Percentiles rank a stretch among this genome's conserved stretches.
phyloP scores from a whole-genome alignment of 2,329 filamentous ascomycete genomes.

The Aureobasidium musti region DNA sequence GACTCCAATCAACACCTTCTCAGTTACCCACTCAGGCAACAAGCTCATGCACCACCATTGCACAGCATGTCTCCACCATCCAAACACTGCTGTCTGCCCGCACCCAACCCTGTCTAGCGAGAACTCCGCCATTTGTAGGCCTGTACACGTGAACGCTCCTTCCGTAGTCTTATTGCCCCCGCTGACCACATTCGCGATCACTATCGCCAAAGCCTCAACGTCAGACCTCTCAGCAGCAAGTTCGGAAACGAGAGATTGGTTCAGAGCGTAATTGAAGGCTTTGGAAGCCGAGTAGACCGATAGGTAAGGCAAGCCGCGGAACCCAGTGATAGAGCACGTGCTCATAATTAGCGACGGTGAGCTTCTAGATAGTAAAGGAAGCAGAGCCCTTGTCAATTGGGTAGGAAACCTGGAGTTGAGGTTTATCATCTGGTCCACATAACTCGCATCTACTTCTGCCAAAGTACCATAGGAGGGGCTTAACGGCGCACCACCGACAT shows the following conservation, averaged over 20 bases:
- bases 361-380: conserved; percentile 49
- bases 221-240: conserved; percentile 43
- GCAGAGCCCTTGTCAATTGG: conserved; percentile 51
- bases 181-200: conserved; percentile 42
- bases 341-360: conserved; percentile 54
- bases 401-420: conserved; percentile 55
- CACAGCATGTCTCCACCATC: conserved; percentile 36
- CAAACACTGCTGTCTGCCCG: conserved; percentile 33
- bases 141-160: conserved; percentile 35
- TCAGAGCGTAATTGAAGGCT: conserved; percentile 49
- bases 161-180: conserved; percentile 34
- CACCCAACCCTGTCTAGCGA: conserved; percentile 35
- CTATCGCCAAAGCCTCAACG: conserved; percentile 46
- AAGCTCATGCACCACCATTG: conserved; percentile 33
- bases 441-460: conserved; percentile 41
- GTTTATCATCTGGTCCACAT: conserved; percentile 49
- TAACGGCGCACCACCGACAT: conserved; percentile 51
- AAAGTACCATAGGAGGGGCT: conserved; percentile 44
- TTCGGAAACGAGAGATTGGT: conserved; percentile 48
- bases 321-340: conserved; percentile 51
- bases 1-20: conserved; percentile 26
- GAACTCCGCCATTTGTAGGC: conserved; percentile 32
- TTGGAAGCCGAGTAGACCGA: conserved; percentile 52
- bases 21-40: conserved; percentile 32
- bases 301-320: conserved; percentile 51